Percentiles rank a stretch among this genome's conserved stretches.
These are phyloP conservation scores for Gonapodya prolifera DNA, from an alignment of 192 early-diverging fungal species.

Conservation along the genomic window DNA sequence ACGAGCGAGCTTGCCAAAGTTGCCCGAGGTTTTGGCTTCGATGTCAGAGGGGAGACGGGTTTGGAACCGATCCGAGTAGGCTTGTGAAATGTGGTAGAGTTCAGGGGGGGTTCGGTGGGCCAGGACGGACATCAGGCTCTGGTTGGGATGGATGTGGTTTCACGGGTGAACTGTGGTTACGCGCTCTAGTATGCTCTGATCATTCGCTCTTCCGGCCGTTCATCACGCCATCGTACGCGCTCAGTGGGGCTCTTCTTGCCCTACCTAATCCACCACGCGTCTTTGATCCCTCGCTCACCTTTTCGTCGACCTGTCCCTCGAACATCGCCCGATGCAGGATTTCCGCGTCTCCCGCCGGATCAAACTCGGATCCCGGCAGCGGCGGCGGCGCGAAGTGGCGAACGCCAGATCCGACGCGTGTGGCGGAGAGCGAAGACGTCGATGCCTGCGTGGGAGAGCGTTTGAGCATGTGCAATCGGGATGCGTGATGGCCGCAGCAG, in stretches of 20 bases:
- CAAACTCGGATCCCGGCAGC: neutral
- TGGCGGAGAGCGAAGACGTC: neutral
- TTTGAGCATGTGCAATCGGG: conserved; percentile 1
- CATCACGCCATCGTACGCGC: neutral
- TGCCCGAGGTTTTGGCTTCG: neutral
- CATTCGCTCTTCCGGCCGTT: neutral
- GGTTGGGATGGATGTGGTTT: neutral
- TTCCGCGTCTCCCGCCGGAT: neutral
- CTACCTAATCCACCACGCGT: neutral
- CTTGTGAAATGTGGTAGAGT: neutral
- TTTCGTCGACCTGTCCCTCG: neutral
- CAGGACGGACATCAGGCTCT: neutral
- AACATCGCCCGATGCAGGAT: neutral
- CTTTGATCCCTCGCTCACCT: neutral
- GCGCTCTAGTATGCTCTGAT: neutral
- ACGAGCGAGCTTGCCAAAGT: neutral
- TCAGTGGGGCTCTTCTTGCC: neutral
- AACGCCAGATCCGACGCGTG: neutral
- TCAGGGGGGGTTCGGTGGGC: neutral
- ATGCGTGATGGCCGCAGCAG: no score
- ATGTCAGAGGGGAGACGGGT: neutral
- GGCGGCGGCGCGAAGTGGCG: neutral
- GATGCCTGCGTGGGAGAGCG: neutral
- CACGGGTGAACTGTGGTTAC: neutral
- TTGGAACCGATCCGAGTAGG: neutral